Base-by-base conservation (phyloP, 2,329 filamentous ascomycete genomes). In the Nigrograna mackinnonii region DNA sequence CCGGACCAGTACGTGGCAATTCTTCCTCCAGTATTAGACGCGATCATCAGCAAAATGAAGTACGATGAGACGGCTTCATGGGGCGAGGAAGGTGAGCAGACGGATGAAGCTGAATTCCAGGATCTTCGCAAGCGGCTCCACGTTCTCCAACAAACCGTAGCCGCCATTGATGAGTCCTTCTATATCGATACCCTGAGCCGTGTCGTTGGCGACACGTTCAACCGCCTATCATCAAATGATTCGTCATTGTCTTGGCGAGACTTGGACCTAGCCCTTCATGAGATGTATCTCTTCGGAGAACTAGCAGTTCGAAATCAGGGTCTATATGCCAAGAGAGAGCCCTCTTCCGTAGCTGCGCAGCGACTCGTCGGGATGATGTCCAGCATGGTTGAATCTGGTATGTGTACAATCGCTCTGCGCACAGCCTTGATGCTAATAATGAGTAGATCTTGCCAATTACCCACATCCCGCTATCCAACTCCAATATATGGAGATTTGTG, bases 401-500 rank as follows among this genome's bases (percentile, higher is more conserved):
- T 67, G 83, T 46, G 22, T 19, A 16, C n/a, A 14, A 38, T 22
- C 22, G 9, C 9, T 21, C 19, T 18, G 5, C 6, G n/a, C 22
- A 31, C 5, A 5, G 14, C 5, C 4, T 16, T 28, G 4, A 16
- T 22, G 22, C 52, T 64, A 14, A 61, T 40, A 36, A 16, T 40
- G 11, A 33, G 5, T 53, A 91, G 90, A 89, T 54, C 87, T 96
- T 54, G 86, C 89, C 45, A 86, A 80, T 32, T 95, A 92, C 68
- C 84, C 86, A 13, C 94, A 97, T 64, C 92, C 94, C 2, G 90
- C 91, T 13, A 91, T 96, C 38, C 83, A 96, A 50, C 78, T 99
- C 17, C 91, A 96, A 70, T 99, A 95, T 64, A 96, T 99, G 91
- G 94, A 99, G 68, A 95, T 96, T 24, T 96, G 91, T 67, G 91